Percentiles rank a stretch among this genome's conserved stretches.
Conservation (phyloP, 2,329 filamentous ascomycete species). For the Monosporascus sp. region DNA sequence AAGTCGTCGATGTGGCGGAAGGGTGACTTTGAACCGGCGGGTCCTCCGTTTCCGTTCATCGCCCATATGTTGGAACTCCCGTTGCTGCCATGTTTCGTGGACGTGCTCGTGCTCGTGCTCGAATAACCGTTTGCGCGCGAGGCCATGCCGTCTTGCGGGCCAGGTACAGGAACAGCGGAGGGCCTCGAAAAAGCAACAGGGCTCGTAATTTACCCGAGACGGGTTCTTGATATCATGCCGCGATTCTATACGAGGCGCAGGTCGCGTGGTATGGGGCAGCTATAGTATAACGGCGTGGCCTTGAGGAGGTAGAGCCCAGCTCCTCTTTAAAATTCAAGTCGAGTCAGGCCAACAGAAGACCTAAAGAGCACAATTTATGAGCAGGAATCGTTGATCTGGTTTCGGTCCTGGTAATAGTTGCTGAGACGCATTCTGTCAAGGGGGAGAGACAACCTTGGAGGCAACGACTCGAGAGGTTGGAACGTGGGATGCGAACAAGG, state of each 20-base stretch:
- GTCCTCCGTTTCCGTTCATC: slow-evolving; percentile 18
- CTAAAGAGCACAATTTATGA: background rate
- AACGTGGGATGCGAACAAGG: no score
- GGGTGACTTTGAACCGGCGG: slow-evolving; percentile 25
- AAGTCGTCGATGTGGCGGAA: slow-evolving; percentile 52
- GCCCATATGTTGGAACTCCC: slow-evolving; percentile 10
- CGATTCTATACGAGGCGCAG: background rate
- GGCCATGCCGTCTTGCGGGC: slow-evolving; percentile 11
- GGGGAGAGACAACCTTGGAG: background rate
- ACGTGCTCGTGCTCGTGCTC: slow-evolving; percentile 2
- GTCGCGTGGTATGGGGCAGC: background rate
- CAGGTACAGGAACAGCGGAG: slow-evolving; percentile 3
- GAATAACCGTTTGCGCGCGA: slow-evolving; percentile 8
- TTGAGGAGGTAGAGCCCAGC: background rate
- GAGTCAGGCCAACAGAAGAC: background rate
- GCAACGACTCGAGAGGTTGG: no score
- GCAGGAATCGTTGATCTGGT: background rate
- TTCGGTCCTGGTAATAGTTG: background rate
- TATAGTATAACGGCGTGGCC: background rate
- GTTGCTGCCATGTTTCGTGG: background rate
- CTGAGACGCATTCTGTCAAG: background rate
- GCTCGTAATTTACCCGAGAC: slow-evolving; percentile 15
- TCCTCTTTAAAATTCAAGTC: background rate
- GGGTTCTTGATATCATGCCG: slow-evolving; percentile 5
- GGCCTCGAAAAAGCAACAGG: slow-evolving; percentile 16